phyloP scores from a whole-genome alignment of 1,284 basidiomycete species.

The Porodaedalea pini region DNA sequence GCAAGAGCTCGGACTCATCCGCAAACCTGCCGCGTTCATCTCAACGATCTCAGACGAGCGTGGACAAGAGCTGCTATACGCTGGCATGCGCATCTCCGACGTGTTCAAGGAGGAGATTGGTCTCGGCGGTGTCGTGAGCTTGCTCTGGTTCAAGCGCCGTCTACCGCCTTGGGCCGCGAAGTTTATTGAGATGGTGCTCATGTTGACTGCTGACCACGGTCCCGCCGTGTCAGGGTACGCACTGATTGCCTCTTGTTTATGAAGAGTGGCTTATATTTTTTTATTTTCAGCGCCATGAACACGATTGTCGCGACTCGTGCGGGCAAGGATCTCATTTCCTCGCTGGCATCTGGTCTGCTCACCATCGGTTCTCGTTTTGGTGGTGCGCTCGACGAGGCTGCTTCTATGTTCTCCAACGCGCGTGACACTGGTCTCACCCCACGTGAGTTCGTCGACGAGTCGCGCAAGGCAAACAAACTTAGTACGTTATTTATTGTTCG shows the following conservation, averaged over 20 bases:
- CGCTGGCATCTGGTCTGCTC: conserved; percentile 91
- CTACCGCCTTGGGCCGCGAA: conserved; percentile 84
- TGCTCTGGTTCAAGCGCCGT: conserved; percentile 98
- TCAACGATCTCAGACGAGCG: conserved; percentile 99
- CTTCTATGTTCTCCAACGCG: conserved; percentile 91
- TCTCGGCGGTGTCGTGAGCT: conserved; percentile 92
- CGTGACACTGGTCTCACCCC: conserved; percentile 90
- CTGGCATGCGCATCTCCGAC: conserved; percentile 98
- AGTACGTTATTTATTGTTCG: conserved; percentile 47
- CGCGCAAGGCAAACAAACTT: conserved; percentile 94
- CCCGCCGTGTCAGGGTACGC: conserved; percentile 82
- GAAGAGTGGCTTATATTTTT: conserved; percentile 3
- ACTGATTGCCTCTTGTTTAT: neutral
- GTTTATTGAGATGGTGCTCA: conserved; percentile 99
- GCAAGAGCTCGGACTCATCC: conserved; percentile 95
- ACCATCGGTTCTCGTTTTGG: conserved; percentile 99
- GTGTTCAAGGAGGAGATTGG: conserved; percentile 99
- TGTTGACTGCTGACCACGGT: conserved; percentile 98
- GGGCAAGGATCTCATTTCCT: conserved; percentile 98
- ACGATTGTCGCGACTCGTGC: conserved; percentile 98
- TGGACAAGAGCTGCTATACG: conserved; percentile 97
- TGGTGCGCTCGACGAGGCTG: conserved; percentile 98
- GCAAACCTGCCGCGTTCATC: conserved; percentile 99
- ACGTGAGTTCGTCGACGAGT: conserved; percentile 95
- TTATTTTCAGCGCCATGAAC: conserved; percentile 88